These are phyloP conservation scores for Sapria himalayana DNA, from an alignment of 345 rosid species.

Conservation along the genomic window DNA sequence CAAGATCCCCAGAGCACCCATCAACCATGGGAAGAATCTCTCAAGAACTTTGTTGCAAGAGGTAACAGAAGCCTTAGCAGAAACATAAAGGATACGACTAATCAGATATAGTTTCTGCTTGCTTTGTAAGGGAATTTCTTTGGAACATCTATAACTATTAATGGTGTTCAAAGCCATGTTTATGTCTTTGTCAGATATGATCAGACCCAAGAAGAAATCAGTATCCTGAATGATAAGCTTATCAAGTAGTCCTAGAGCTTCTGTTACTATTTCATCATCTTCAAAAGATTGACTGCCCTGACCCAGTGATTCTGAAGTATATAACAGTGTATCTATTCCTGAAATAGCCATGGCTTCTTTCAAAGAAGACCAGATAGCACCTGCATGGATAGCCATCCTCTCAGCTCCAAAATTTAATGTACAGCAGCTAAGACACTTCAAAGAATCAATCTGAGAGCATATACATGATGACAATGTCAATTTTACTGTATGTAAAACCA, in stretches of 20 bases:
- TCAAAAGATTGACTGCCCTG: conserved; percentile 15
- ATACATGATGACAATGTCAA: background rate
- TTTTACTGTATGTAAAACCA: conserved; percentile 1
- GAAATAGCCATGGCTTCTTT: conserved; percentile 44
- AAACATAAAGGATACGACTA: conserved; percentile 42
- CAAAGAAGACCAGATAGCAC: conserved; percentile 44
- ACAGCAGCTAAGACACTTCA: conserved; percentile 54
- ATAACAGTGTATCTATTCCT: conserved; percentile 15
- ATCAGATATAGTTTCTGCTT: conserved; percentile 35
- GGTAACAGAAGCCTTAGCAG: conserved; percentile 36
- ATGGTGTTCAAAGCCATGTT: conserved; percentile 28
- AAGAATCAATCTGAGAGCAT: conserved; percentile 57
- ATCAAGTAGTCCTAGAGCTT: conserved; percentile 41
- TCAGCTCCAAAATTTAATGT: conserved; percentile 38
- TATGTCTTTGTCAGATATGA: conserved; percentile 39
- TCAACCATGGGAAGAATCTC: conserved; percentile 30
- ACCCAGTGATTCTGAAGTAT: conserved; percentile 24
- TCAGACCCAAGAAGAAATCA: conserved; percentile 22
- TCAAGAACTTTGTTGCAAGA: conserved; percentile 47
- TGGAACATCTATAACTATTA: conserved; percentile 20
- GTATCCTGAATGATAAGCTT: conserved; percentile 31
- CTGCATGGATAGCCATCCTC: conserved; percentile 40
- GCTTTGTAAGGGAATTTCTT: conserved; percentile 24
- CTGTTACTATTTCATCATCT: conserved; percentile 30
- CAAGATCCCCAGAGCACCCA: conserved; percentile 31